Evolutionary conservation across 257 asterid species (phyloP).

Genomic region (Solanum pinnatisectum): DNA sequence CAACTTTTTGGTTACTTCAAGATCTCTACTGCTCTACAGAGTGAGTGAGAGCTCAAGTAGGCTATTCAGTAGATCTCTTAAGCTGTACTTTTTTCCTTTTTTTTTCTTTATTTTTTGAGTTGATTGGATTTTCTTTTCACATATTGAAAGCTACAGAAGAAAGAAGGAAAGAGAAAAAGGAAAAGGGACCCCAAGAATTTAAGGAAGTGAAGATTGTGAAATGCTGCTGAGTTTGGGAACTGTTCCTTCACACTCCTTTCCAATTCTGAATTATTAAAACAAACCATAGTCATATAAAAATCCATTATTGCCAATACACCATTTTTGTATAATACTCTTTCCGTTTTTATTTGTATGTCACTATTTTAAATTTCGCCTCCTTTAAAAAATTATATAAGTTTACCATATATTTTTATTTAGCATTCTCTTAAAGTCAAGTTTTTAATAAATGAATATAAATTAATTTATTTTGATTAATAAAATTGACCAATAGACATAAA

Average conservation of each 20-base stretch:
- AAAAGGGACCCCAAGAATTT: neutral
- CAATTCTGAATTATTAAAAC: neutral
- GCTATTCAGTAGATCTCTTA: conserved; percentile 17
- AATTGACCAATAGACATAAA: no score
- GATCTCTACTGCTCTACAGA: neutral
- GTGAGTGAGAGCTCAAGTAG: neutral
- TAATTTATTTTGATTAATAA: no score
- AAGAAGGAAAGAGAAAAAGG: neutral
- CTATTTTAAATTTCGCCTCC: no score
- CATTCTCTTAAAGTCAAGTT: no score
- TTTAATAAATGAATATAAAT: no score
- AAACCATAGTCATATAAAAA: neutral
- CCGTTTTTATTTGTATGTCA: neutral
- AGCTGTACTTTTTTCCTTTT: neutral
- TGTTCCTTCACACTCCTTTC: neutral
- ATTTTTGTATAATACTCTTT: neutral
- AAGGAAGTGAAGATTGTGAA: conserved; percentile 10
- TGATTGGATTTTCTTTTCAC: neutral
- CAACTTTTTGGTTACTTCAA: conserved; percentile 37
- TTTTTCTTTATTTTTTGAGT: neutral
- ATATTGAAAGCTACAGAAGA: conserved; percentile 1
- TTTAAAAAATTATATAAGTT: no score
- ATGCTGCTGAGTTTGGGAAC: neutral
- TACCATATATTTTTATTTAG: no score
- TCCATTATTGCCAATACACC: neutral